Conservation (phyloP, 108 stramenopile genomes). For the Aurantiochytrium sp. region DNA sequence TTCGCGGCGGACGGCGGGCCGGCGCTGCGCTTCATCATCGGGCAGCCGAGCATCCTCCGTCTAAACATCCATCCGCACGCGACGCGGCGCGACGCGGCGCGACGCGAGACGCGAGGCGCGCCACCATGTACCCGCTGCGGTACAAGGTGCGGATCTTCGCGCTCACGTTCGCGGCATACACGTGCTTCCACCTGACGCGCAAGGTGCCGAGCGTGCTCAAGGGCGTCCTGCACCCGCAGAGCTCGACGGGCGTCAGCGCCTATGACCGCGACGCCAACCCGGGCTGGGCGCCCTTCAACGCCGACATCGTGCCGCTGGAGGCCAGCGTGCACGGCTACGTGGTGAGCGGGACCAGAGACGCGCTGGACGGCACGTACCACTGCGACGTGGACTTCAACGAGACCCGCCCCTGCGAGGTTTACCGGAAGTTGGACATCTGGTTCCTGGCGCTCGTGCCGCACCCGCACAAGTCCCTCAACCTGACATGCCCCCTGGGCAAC, state of each 20-base stretch:
- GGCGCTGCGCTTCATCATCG: too few relatives aligned
- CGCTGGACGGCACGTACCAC: background rate
- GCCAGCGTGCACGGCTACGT: background rate
- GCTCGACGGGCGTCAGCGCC: background rate
- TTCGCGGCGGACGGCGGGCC: too few relatives aligned
- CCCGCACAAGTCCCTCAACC: background rate
- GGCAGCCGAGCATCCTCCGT: too few relatives aligned
- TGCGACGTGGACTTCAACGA: background rate
- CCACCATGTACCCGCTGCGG: background rate
- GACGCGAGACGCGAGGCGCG: background rate
- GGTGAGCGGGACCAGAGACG: background rate
- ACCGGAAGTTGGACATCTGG: background rate
- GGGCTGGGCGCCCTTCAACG: constrained; percentile 8
- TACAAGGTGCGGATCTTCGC: background rate
- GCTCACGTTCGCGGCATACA: background rate
- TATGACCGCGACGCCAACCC: background rate
- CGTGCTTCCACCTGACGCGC: constrained; percentile 3
- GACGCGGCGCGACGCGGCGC: too few relatives aligned
- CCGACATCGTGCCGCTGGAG: background rate
- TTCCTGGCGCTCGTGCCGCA: background rate
- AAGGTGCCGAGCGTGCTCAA: constrained; percentile 22
- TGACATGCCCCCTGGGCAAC: background rate
- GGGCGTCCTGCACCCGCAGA: background rate
- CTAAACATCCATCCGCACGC: too few relatives aligned
- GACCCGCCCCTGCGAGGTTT: background rate